phyloP scores from a whole-genome alignment of 2,329 filamentous ascomycete genomes.

The Fulvia fulva region DNA sequence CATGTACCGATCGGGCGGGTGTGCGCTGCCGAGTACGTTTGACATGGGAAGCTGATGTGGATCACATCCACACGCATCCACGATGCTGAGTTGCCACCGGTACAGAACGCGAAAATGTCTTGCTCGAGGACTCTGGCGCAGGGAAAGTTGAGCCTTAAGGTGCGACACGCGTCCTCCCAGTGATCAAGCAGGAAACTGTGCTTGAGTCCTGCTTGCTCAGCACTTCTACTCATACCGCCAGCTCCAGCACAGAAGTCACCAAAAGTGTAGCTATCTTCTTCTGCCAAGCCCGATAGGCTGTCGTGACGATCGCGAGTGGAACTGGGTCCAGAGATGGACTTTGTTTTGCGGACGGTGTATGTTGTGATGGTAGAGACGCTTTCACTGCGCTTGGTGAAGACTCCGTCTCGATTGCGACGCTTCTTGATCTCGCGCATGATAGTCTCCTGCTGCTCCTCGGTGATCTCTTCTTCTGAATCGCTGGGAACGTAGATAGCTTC shows the following conservation, averaged over 20 bases:
- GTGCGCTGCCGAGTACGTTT: constrained; percentile 69
- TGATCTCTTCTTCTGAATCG: background rate
- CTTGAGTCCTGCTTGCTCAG: constrained; percentile 54
- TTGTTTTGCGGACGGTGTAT: background rate
- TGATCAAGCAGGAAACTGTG: constrained; percentile 56
- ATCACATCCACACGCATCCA: constrained; percentile 57
- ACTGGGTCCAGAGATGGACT: background rate
- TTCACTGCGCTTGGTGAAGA: background rate
- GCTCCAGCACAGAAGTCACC: constrained; percentile 71
- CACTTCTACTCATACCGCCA: constrained; percentile 67
- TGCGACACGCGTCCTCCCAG: constrained; percentile 52
- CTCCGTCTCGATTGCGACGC: background rate
- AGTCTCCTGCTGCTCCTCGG: background rate
- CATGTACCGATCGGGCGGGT: constrained; percentile 47
- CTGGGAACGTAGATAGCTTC: background rate
- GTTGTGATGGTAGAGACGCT: background rate
- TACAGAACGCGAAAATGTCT: constrained; percentile 46
- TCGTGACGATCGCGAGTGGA: background rate
- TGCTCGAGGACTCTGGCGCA: constrained; percentile 16
- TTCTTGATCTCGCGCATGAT: background rate
- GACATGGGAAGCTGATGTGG: constrained; percentile 74
- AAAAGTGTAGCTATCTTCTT: constrained; percentile 37
- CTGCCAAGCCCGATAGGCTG: background rate
- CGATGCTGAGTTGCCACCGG: constrained; percentile 28
- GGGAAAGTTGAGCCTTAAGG: constrained; percentile 58